Evolutionary conservation across 1,284 basidiomycete genomes (phyloP), one percentile per base, ranked within the genome.

Genomic region (Cystobasidium sp.): DNA sequence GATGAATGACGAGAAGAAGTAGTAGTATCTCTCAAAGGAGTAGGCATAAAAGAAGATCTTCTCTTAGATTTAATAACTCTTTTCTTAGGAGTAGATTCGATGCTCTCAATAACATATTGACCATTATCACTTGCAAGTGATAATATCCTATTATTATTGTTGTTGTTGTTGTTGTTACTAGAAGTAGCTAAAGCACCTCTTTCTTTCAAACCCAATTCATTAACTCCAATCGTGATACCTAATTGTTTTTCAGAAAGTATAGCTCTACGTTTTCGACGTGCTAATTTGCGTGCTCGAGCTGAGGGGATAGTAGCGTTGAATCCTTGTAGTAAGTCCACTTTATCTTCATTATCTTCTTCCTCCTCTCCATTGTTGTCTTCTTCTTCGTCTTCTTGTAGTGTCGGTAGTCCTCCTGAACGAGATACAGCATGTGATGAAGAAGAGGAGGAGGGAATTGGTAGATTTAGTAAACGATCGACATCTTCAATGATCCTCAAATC

Each of bases 221-320:
- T 59, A 2, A 66, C 43, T 3, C 70, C 70, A 39, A 55, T 63
- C 41, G 49, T 49, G 31, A 72, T 66, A 49, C 75, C 74, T 31
- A 76, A 47, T 24, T 68, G 65, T 44, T 37, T 55, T 53, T 76
- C 75, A 18, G 52, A 62, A 7, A 76, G 22, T n/a, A 51, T 58
- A 24, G 75, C 75, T 37, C 75, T 61, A 37, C 63, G 22, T 62
- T 56, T 69, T 12, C 75, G 37, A n/a, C 75, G 44, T 52, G 61
- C 63, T 37, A 41, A 10, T 55, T 67, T 69, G 14, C 71, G 53
- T 62, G 24, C 43, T 10, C 75, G 24, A 12, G 67, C 62, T 8
- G 73, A 64, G 4, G 71, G 75, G n/a, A 67, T 67, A 20, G 75
- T 74, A 12, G 73, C 75, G 10, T 70, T 62, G 63, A 76, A 76